A percentile compares a stretch with the other conserved stretches of the same genome.
Evolutionary conservation across 495 filamentous ascomycete genomes (phyloP).

Genomic region (Talaromyces adpressus): DNA sequence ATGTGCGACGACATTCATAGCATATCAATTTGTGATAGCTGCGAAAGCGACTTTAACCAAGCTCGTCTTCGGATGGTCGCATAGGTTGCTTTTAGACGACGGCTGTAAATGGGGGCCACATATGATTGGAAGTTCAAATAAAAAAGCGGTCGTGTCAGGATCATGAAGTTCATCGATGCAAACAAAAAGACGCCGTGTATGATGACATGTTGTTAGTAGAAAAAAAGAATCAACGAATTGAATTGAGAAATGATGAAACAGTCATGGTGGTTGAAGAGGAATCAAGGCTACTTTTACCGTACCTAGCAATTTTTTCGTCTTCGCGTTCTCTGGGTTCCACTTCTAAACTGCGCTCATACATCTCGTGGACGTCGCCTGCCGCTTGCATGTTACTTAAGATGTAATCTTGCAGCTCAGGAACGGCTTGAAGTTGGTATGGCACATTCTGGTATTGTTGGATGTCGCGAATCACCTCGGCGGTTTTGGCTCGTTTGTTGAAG

Average conservation of each 20-base stretch:
- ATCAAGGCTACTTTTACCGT: constrained; percentile 35
- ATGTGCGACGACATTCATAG: background rate
- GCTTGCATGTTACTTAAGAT: constrained; percentile 91
- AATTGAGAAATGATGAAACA: constrained; percentile 27
- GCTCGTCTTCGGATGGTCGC: background rate
- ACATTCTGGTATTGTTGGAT: constrained; percentile 98
- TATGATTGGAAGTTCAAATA: background rate
- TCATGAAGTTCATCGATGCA: background rate
- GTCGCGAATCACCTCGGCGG: constrained; percentile 93
- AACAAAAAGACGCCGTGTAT: constrained; percentile 1
- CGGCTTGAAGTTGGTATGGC: constrained; percentile 81
- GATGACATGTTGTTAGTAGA: constrained; percentile 6
- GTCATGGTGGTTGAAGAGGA: constrained; percentile 23
- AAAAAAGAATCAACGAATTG: constrained; percentile 25
- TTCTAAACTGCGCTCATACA: constrained; percentile 91
- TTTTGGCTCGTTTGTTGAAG: constrained; percentile 96
- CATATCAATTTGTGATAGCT: background rate
- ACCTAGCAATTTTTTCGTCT: constrained; percentile 90
- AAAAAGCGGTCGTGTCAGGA: background rate
- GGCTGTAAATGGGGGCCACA: background rate
- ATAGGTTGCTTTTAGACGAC: background rate
- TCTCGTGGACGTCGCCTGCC: constrained; percentile 93
- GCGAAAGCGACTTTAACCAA: background rate
- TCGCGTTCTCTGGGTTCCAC: constrained; percentile 93
- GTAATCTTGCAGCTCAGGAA: constrained; percentile 92